Conservation (phyloP, 2,329 filamentous ascomycete species). For the Tricladium varicosporioides region DNA sequence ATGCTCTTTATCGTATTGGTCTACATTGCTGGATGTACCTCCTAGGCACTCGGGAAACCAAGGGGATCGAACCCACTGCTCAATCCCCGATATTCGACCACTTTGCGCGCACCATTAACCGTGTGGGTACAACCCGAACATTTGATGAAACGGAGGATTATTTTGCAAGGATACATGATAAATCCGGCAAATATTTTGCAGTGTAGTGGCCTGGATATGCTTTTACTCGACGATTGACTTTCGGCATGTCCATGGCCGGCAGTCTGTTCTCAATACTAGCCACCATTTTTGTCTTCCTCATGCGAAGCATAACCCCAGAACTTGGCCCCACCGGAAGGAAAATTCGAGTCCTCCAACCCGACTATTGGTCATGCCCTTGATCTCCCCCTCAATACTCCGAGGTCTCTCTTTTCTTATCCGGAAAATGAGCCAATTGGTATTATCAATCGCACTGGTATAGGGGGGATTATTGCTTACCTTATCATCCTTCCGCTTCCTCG, state of each 20-base stretch:
- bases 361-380: slow-evolving; percentile 71
- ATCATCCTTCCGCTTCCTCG: slow-evolving; percentile 75
- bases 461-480: slow-evolving; percentile 88
- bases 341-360: slow-evolving; percentile 70
- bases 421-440: slow-evolving; percentile 70
- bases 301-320: slow-evolving; percentile 61
- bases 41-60: slow-evolving; percentile 69
- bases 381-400: slow-evolving; percentile 67
- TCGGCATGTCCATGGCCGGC: slow-evolving; percentile 68
- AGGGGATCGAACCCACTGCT: slow-evolving; percentile 72
- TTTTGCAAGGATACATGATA: slow-evolving; percentile 65
- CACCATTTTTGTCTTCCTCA: slow-evolving; percentile 60
- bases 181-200: slow-evolving; percentile 66
- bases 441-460: slow-evolving; percentile 83
- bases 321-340: slow-evolving; percentile 67
- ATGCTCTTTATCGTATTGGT: slow-evolving; percentile 56
- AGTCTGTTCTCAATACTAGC: slow-evolving; percentile 66
- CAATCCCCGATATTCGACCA: slow-evolving; percentile 81
- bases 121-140: slow-evolving; percentile 72
- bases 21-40: slow-evolving; percentile 63
- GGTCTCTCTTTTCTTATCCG: slow-evolving; percentile 66
- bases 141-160: slow-evolving; percentile 69
- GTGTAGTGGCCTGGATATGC: slow-evolving; percentile 68
- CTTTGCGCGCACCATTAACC: slow-evolving; percentile 70
- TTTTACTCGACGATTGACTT: slow-evolving; percentile 75